Conservation (phyloP, 148 eudicot species). For the Rhododendron williamsianum region DNA sequence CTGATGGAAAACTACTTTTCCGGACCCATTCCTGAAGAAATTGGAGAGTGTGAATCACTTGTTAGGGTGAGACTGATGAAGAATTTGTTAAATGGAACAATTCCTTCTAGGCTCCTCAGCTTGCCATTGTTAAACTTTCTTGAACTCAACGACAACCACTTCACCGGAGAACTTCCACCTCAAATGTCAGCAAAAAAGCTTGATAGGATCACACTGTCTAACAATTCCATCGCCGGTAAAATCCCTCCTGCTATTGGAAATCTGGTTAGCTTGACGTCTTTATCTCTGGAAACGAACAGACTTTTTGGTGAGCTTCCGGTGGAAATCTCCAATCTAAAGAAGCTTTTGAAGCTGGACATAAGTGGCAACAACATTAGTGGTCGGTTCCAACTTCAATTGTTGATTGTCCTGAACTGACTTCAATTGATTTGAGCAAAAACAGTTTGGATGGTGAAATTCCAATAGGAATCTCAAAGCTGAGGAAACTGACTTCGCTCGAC, state of each 20-base stretch:
- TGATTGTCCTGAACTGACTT: constrained; percentile 23
- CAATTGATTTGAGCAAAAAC: constrained; percentile 46
- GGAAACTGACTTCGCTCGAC: constrained; percentile 20
- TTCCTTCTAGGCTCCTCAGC: constrained; percentile 37
- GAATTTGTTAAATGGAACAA: constrained; percentile 30
- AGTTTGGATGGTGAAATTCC: constrained; percentile 43
- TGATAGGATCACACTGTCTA: constrained; percentile 23
- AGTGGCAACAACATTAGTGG: constrained; percentile 40
- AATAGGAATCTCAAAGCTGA: constrained; percentile 6
- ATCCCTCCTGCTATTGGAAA: constrained; percentile 32
- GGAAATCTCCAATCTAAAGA: constrained; percentile 27
- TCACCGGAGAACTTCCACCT: constrained; percentile 46
- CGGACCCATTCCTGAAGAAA: constrained; percentile 37
- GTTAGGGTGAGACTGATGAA: constrained; percentile 20
- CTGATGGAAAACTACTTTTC: constrained; percentile 35
- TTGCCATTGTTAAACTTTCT: constrained; percentile 22
- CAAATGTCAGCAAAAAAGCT: constrained; percentile 26
- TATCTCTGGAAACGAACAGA: constrained; percentile 27
- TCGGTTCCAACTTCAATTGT: constrained; percentile 33
- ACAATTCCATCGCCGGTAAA: constrained; percentile 33
- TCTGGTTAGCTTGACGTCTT: constrained; percentile 18
- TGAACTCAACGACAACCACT: constrained; percentile 36
- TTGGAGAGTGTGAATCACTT: constrained; percentile 37
- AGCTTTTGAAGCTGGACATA: constrained; percentile 21
- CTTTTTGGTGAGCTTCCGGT: constrained; percentile 42